Conservation (phyloP, 73 alveolate species). For the Paramecium sonneborni region DNA sequence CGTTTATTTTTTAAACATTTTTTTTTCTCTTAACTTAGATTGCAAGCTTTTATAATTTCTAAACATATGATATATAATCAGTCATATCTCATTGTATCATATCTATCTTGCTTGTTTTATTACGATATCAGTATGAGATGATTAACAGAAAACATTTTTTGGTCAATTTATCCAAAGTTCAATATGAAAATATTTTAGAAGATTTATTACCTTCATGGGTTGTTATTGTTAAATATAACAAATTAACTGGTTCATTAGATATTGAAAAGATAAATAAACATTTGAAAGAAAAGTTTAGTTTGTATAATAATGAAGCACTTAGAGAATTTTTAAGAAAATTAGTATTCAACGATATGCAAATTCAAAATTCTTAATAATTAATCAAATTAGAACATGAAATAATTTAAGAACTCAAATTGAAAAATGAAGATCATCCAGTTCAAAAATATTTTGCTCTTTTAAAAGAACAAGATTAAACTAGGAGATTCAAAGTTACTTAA, state of each 20-base stretch:
- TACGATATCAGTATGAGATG: not conserved
- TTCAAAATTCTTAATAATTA: not conserved
- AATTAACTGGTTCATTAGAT: not conserved
- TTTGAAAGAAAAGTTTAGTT: not conserved
- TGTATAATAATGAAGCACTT: not conserved
- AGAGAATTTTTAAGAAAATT: slow-evolving; percentile 40
- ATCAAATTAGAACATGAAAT: slow-evolving; percentile 5
- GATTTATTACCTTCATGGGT: slow-evolving; percentile 45
- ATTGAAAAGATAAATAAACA: slow-evolving; percentile 14
- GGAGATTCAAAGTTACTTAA: not conserved
- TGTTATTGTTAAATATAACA: slow-evolving; percentile 4
- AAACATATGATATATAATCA: not conserved
- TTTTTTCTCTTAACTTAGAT: not conserved
- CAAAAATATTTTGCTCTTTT: not conserved
- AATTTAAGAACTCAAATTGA: not conserved
- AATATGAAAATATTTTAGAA: slow-evolving; percentile 41
- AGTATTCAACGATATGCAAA: not conserved
- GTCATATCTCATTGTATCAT: not conserved
- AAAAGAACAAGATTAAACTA: not conserved
- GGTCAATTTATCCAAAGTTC: not conserved
- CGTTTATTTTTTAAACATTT: not conserved
- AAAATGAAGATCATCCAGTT: not conserved
- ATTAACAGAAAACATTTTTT: not conserved
- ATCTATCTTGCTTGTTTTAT: not conserved
- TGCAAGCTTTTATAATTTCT: not conserved